These are phyloP conservation scores for Colletotrichum sp. DNA, from an alignment of 2,329 filamentous ascomycete species.

Conservation along the genomic window DNA sequence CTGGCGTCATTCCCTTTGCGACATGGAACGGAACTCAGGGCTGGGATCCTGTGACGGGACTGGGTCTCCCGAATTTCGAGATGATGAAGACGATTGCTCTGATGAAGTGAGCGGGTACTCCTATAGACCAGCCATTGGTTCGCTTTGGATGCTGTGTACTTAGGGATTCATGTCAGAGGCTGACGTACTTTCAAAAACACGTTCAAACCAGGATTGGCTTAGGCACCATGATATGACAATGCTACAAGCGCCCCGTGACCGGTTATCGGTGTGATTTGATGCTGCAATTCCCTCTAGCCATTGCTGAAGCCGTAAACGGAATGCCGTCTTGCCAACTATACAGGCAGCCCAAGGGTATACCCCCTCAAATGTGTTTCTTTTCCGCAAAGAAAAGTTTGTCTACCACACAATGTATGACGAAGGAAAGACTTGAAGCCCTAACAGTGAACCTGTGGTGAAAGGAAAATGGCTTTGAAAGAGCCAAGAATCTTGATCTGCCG, in stretches of 20 bases:
- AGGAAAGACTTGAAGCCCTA: background rate
- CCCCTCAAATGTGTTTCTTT: background rate
- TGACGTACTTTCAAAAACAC: background rate
- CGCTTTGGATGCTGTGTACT: background rate
- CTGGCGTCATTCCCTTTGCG: slow-evolving; percentile 29
- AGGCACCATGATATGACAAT: background rate
- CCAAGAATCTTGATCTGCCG: background rate
- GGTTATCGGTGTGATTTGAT: background rate
- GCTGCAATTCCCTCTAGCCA: background rate
- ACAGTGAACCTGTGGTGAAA: background rate
- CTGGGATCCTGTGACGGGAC: slow-evolving; percentile 46
- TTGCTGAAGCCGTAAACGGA: background rate
- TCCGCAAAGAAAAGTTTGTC: background rate
- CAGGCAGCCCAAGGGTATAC: background rate
- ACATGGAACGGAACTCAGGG: slow-evolving; percentile 39
- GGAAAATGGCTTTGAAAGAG: background rate
- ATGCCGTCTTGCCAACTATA: background rate
- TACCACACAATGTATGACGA: background rate
- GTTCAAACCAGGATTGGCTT: background rate
- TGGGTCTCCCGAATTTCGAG: slow-evolving; percentile 51
- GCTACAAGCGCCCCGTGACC: background rate
- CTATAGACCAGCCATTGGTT: background rate
- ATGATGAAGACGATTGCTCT: slow-evolving; percentile 19
- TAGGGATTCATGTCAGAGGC: background rate
- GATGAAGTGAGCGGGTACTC: slow-evolving; percentile 14